Evolutionary conservation across 1,284 basidiomycete species (phyloP), one percentile per base, ranked within the genome.

Genomic region (Boletus hoseneyae): DNA sequence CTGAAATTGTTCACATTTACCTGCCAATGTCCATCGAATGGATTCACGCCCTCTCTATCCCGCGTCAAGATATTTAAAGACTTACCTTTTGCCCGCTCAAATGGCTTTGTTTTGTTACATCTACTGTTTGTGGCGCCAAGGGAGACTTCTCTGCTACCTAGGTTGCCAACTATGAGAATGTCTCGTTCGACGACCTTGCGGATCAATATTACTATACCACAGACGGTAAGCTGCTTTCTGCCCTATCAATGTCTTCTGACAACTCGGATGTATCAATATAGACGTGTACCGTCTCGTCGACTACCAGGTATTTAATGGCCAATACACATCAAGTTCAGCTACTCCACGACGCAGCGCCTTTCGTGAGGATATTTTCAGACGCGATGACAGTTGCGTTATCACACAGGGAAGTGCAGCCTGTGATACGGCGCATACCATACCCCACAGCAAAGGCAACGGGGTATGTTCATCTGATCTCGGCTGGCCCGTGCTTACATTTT

Each of bases 351-450:
- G 3, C n/a, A 0, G 3, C 40, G 1, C 2, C 18, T 37, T 37
- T 6, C 11, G 18, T 21, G 11, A 19, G 5, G 4, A 27, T 4
- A 16, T 45, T 29, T 13, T 9, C 4, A 29, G 9, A 15, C 41
- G 46, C 13, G 46, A 45, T 13, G 18, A 5, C 9, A 21, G 6
- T 16, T 47, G 32, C 11, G 40, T 15, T 13, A 46, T 47, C 25
- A 46, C 42, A 1, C 4, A 16, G 7, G 0, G 0, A 5, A 1
- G 0, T 19, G 10, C 16, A 4, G 0, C 1, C 6, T 47, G 45
- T 9, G 21, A 47, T 18, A 37, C 30, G 9, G 23, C 25, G 9
- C 25, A 47, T 36, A 47, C 45, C 7, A 36, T 47, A 35, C 41
- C 39, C 15, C 3, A 1, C 3, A 47, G 30, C 12, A 42, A 42